Conservation (phyloP, 2,329 filamentous ascomycete species). For the Phialophora macrospora region DNA sequence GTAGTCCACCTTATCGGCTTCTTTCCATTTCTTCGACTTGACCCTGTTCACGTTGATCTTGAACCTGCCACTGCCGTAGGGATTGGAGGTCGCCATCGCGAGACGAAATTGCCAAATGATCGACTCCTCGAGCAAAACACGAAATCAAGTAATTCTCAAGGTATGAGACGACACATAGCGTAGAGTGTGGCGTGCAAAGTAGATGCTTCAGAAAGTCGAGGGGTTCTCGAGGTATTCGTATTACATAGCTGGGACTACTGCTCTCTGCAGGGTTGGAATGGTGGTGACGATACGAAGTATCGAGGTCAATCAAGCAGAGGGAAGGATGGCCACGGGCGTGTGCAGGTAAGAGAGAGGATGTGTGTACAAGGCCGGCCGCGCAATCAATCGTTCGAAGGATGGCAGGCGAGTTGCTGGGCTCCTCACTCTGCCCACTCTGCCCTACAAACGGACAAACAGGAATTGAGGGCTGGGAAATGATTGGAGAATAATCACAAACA, state of each 20-base stretch:
- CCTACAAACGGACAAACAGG: conserved; percentile 13
- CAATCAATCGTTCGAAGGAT: conserved; percentile 12
- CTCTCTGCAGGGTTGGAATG: background rate
- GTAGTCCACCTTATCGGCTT: conserved; percentile 83
- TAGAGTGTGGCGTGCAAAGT: background rate
- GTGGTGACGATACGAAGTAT: background rate
- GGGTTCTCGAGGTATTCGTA: background rate
- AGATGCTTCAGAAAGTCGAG: background rate
- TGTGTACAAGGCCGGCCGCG: conserved; percentile 7
- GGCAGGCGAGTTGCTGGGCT: conserved; percentile 10
- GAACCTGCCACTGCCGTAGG: conserved; percentile 59
- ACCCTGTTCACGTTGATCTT: conserved; percentile 84
- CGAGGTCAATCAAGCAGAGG: background rate
- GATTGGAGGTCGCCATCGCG: conserved; percentile 29
- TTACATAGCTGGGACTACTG: background rate
- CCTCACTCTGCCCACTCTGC: conserved; percentile 23
- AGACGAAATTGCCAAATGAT: background rate
- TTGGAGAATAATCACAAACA: background rate
- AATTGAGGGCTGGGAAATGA: conserved; percentile 5
- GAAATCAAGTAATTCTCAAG: conserved; percentile 1
- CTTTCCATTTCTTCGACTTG: conserved; percentile 94
- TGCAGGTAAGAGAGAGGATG: background rate
- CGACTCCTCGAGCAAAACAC: background rate
- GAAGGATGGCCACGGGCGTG: background rate
- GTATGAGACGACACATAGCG: conserved; percentile 19